Evolutionary conservation across 306 rosid genomes (phyloP), one percentile per base, ranked within the genome.

Genomic region (Betula pendula): DNA sequence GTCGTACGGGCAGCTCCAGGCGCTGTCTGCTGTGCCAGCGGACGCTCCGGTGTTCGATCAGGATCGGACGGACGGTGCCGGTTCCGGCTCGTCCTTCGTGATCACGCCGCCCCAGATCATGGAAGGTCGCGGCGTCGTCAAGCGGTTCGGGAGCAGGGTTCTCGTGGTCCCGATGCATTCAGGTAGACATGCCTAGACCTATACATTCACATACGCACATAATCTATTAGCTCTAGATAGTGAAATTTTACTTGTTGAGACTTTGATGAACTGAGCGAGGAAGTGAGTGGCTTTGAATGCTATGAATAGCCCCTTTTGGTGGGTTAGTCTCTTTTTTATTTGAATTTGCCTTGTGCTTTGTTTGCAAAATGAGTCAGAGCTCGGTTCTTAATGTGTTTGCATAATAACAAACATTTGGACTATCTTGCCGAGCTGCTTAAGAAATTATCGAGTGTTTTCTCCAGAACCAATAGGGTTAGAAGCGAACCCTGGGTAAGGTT

Each of bases 111-210:
- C 99, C 0, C 85, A 90, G 24, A 84, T 92, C 16, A 78, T 92
- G 87, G 98, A 91, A 73, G 98, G 99, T 53, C 88, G 94, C 4
- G 99, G 99, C 50, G 92, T 92, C 73, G 94, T 91, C 68, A 96
- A 92, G 87, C 93, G 90, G 7, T 96, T 87, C 79, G 97, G 99
- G 79, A 83, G 31, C 76, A 88, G 91, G 86, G 89, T 82, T 80
- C 97, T 81, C 84, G 93, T 89, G 48, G 94, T 96, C 70, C 99
- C 99, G 14, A 86, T 92, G 99, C 98, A 96, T 82, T 91, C 99
- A 84, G 99, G 99, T 95, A 60, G n/a, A 60, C n/a, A 60, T 60
- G 17, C 70, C 43, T 19, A 19, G 8, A 6, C 27, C 5, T 17
- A 8, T 8, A 35, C 15, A 8, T 6, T 7, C 27, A 35, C 24